A percentile compares a stretch with the other conserved stretches of the same genome.
phyloP scores from a whole-genome alignment of 306 rosid genomes.

The Herpetospermum pedunculosum region DNA sequence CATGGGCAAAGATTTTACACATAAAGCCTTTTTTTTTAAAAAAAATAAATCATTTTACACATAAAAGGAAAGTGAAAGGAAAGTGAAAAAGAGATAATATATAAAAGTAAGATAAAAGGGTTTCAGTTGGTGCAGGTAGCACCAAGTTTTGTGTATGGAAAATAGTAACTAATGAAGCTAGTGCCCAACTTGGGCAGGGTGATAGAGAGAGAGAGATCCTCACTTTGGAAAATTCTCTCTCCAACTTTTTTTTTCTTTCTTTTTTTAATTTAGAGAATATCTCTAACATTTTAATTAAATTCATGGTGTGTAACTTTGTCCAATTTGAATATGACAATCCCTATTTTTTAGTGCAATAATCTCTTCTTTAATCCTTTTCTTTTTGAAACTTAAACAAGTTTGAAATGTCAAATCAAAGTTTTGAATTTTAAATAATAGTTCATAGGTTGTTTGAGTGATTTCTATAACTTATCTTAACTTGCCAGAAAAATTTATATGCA shows the following conservation, averaged over 20 bases:
- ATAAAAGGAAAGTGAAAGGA: too few relatives aligned
- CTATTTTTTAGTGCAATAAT: neutral
- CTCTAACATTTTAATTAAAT: neutral
- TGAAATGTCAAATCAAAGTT: neutral
- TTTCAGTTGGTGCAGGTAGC: neutral
- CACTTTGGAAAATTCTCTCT: neutral
- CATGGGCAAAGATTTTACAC: neutral
- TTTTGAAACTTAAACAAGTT: neutral
- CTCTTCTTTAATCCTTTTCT: neutral
- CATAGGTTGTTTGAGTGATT: neutral
- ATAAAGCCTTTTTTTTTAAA: too few relatives aligned
- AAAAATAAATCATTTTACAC: too few relatives aligned
- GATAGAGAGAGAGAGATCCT: neutral
- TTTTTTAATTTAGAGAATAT: neutral
- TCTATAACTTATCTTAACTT: neutral
- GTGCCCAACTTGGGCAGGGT: slow-evolving; percentile 1
- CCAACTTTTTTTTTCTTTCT: neutral
- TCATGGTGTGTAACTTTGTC: neutral
- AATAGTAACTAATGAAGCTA: neutral
- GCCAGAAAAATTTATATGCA: neutral
- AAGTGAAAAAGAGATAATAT: neutral
- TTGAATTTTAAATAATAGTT: neutral
- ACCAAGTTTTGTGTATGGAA: neutral
- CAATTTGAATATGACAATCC: neutral
- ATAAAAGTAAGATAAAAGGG: neutral